Evolutionary conservation across 176 grass and related monocot genomes (phyloP).

Genomic region (Thinopyrum elongatum): DNA sequence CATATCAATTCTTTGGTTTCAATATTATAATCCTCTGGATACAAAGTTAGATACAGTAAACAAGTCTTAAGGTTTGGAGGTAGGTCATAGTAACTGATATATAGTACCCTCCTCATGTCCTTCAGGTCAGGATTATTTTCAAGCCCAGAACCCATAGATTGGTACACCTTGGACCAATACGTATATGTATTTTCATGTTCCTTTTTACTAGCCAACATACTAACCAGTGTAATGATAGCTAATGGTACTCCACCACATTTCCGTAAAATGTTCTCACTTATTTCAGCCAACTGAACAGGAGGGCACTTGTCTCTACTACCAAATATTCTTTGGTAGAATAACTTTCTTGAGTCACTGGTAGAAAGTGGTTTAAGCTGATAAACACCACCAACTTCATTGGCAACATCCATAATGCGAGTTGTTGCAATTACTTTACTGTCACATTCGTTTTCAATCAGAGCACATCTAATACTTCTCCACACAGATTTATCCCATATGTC

Average conservation of each 20-base stretch:
- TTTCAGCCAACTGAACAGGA: not conserved
- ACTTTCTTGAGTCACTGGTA: not conserved
- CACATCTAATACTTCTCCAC: not conserved
- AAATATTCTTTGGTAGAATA: constrained; percentile 3
- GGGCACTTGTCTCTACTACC: not conserved
- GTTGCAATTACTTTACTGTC: constrained; percentile 5
- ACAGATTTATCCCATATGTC: constrained; percentile 7
- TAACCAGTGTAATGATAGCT: constrained; percentile 24
- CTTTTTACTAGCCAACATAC: not conserved
- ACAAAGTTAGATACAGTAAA: not conserved
- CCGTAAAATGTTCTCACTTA: not conserved
- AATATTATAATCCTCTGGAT: too few relatives aligned
- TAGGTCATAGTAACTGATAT: not conserved
- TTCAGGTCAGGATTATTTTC: not conserved
- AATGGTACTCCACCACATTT: constrained; percentile 29
- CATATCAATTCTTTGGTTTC: too few relatives aligned
- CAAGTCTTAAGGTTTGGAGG: not conserved
- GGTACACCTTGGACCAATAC: not conserved
- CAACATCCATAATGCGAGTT: constrained; percentile 16
- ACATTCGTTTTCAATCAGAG: not conserved
- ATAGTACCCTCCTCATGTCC: constrained; percentile 17
- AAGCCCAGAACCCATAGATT: constrained; percentile 11
- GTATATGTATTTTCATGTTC: not conserved
- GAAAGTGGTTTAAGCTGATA: not conserved
- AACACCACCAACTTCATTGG: not conserved